Evolutionary conservation across 208 protist species (phyloP).

Genomic region (Endotrypanum monterogeii): DNA sequence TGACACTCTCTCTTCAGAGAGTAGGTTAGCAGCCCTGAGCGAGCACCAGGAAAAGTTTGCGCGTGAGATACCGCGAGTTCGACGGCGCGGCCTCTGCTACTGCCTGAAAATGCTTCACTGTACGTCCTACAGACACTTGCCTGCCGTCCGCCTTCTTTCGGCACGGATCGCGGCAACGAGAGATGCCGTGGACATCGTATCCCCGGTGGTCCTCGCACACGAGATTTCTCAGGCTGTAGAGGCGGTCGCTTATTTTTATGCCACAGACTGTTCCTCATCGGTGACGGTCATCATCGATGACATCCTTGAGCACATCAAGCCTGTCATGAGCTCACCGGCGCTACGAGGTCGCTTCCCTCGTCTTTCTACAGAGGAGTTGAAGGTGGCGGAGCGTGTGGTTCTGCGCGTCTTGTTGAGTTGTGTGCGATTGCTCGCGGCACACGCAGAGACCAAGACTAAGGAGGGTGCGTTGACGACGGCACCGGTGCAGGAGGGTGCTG

Average conservation of each 20-base stretch:
- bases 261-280: slow-evolving; percentile 19
- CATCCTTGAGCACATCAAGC: slow-evolving; percentile 1
- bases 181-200: not conserved
- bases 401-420: slow-evolving; percentile 28
- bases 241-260: slow-evolving; percentile 31
- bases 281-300: slow-evolving; percentile 22
- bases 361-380: slow-evolving; percentile 8
- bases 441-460: not conserved
- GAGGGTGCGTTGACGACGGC: not conserved
- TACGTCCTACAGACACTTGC: slow-evolving; percentile 57
- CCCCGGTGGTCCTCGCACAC: not conserved
- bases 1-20: not conserved
- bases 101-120: slow-evolving; percentile 48
- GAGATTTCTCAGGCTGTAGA: slow-evolving; percentile 20
- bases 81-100: slow-evolving; percentile 34
- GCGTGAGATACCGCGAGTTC: slow-evolving; percentile 32
- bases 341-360: not conserved
- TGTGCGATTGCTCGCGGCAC: slow-evolving; percentile 14
- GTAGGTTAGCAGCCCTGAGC: not conserved
- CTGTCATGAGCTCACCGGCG: not conserved
- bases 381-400: slow-evolving; percentile 11
- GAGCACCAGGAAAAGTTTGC: not conserved
- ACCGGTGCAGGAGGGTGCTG: slow-evolving; percentile 3
- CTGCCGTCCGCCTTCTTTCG: slow-evolving; percentile 45
- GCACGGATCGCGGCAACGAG: slow-evolving; percentile 28